A percentile compares a stretch with the other conserved stretches of the same genome.
phyloP scores from a whole-genome alignment of 495 filamentous ascomycete genomes.

The Aspergillus ostianus region DNA sequence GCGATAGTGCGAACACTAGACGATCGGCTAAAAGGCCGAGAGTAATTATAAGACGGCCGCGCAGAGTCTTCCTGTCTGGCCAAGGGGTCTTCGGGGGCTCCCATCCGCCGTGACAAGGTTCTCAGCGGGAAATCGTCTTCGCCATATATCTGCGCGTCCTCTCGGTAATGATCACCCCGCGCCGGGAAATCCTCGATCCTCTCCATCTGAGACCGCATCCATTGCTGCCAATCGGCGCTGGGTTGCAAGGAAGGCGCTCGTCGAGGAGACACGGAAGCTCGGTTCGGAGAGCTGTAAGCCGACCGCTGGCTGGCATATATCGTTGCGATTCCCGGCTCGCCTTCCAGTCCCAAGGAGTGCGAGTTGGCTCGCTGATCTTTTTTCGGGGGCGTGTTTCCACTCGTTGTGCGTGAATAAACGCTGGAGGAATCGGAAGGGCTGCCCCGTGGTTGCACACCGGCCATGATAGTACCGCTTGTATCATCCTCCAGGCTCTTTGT shows the following conservation, averaged over 20 bases:
- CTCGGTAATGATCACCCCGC: conserved; percentile 54
- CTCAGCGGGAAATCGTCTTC: conserved; percentile 30
- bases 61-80: not conserved
- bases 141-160: conserved; percentile 57
- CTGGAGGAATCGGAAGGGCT: conserved; percentile 42
- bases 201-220: conserved; percentile 46
- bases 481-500: not conserved
- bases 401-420: conserved; percentile 56
- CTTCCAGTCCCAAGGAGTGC: conserved; percentile 14
- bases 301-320: conserved; percentile 42
- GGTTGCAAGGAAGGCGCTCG: conserved; percentile 14
- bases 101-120: not conserved
- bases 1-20: conserved; percentile 31
- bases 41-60: conserved; percentile 27
- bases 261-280: conserved; percentile 10
- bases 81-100: not conserved
- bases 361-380: conserved; percentile 16
- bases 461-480: not conserved
- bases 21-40: conserved; percentile 35
- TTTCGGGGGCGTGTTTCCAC: conserved; percentile 37
- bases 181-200: conserved; percentile 34
- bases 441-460: conserved; percentile 4
- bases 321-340: conserved; percentile 42
- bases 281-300: conserved; percentile 37
- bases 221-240: conserved; percentile 48